Evolutionary conservation across 1,284 basidiomycete genomes (phyloP).

Genomic region (Ceratobasidium sp.): DNA sequence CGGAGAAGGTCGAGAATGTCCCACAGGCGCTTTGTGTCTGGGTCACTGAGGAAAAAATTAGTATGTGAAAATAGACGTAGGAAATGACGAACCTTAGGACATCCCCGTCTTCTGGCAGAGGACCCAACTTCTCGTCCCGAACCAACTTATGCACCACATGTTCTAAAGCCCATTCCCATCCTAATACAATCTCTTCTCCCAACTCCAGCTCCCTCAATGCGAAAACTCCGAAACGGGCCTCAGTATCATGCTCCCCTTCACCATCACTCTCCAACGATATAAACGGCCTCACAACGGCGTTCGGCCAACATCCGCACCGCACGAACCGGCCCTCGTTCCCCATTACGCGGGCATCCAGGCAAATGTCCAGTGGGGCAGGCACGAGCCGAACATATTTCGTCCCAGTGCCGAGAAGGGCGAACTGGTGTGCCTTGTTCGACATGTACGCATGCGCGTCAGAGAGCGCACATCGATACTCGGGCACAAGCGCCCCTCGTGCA

Average conservation of each 20-base stretch:
- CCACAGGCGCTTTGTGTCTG: slow-evolving; percentile 45
- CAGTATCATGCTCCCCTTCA: slow-evolving; percentile 57
- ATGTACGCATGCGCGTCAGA: slow-evolving; percentile 53
- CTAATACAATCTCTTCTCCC: slow-evolving; percentile 88
- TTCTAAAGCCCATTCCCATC: slow-evolving; percentile 97
- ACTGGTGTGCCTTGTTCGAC: slow-evolving; percentile 63
- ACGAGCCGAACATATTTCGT: slow-evolving; percentile 76
- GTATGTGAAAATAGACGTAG: slow-evolving; percentile 44
- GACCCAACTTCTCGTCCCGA: slow-evolving; percentile 66
- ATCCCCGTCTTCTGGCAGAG: slow-evolving; percentile 38
- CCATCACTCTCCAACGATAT: slow-evolving; percentile 61
- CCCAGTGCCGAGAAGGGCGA: slow-evolving; percentile 60
- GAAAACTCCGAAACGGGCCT: slow-evolving; percentile 84
- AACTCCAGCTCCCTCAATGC: slow-evolving; percentile 81
- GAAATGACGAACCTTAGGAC: slow-evolving; percentile 56
- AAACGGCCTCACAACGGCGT: slow-evolving; percentile 85
- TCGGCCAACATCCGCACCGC: slow-evolving; percentile 87
- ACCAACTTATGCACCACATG: slow-evolving; percentile 87
- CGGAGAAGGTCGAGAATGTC: slow-evolving; percentile 46
- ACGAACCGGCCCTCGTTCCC: slow-evolving; percentile 81
- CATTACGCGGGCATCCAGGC: slow-evolving; percentile 84
- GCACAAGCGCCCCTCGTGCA: slow-evolving; percentile 54
- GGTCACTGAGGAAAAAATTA: slow-evolving; percentile 38
- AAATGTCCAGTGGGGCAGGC: slow-evolving; percentile 81
- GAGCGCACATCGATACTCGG: slow-evolving; percentile 54